These are phyloP conservation scores for Erodium trifolium DNA, from an alignment of 441 rosid genomes.

Conservation along the genomic window DNA sequence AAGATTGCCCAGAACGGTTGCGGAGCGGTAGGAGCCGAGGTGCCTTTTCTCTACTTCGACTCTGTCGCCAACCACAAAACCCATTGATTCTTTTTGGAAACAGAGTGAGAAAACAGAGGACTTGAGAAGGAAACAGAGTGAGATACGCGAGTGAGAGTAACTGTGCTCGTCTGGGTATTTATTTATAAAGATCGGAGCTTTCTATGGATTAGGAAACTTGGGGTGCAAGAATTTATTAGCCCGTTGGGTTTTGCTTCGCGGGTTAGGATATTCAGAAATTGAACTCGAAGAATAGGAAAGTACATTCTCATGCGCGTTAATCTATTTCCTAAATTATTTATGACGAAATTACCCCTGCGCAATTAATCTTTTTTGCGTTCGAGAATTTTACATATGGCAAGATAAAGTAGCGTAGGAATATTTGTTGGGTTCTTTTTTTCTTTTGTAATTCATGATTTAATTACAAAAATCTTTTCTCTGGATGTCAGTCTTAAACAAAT, in stretches of 20 bases:
- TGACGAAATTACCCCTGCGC: too few relatives aligned
- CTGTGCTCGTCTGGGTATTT: neutral
- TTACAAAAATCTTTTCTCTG: too few relatives aligned
- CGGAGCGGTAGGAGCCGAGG: neutral
- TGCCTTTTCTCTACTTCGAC: neutral
- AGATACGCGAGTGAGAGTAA: neutral
- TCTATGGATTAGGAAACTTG: neutral
- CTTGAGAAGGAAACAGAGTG: neutral
- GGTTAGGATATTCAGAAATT: too few relatives aligned
- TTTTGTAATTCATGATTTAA: too few relatives aligned
- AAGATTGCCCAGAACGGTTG: neutral
- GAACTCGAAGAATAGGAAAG: neutral
- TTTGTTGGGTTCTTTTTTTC: too few relatives aligned
- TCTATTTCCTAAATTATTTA: too few relatives aligned
- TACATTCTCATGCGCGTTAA: too few relatives aligned
- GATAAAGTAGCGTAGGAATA: too few relatives aligned
- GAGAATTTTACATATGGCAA: too few relatives aligned
- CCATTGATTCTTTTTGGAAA: neutral
- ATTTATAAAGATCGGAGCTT: neutral
- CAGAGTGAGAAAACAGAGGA: neutral
- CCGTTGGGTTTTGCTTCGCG: neutral
- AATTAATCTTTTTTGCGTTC: too few relatives aligned
- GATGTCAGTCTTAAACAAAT: too few relatives aligned
- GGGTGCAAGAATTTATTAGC: neutral
- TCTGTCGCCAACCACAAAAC: neutral